Percentiles rank a stretch among this genome's conserved stretches.
phyloP scores from a whole-genome alignment of 345 rosid genomes.

The Crucihimalaya himalaica region DNA sequence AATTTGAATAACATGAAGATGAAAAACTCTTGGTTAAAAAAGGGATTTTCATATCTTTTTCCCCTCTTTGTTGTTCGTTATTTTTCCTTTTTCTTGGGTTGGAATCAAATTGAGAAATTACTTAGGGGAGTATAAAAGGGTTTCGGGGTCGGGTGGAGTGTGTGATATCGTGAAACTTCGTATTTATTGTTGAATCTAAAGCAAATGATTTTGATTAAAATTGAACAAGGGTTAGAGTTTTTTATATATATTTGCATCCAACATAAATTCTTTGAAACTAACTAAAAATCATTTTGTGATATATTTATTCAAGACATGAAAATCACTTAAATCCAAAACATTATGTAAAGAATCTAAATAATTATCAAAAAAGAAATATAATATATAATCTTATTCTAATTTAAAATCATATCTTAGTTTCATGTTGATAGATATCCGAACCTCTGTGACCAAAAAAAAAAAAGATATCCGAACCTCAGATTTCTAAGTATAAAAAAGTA shows the following conservation, averaged over 20 bases:
- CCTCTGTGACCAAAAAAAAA: too few species aligned
- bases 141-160: neutral
- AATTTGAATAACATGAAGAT: slow-evolving; percentile 15
- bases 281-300: neutral
- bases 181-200: slow-evolving; percentile 26
- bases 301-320: neutral
- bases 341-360: neutral
- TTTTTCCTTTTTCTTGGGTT: neutral
- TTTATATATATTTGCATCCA: neutral
- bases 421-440: neutral
- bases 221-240: neutral
- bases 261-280: neutral
- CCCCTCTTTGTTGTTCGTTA: neutral
- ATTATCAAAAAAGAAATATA: neutral
- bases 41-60: slow-evolving; percentile 52
- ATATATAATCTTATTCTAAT: neutral
- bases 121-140: slow-evolving; percentile 13
- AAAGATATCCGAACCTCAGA: neutral
- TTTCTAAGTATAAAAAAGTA: neutral
- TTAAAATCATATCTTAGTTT: neutral
- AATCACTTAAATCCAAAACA: neutral
- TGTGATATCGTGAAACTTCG: slow-evolving; percentile 11
- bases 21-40: slow-evolving; percentile 44
- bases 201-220: neutral
- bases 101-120: slow-evolving; percentile 10